Base-by-base conservation (phyloP, 768 basidiomycete genomes). In the Phaeotremella fagi region DNA sequence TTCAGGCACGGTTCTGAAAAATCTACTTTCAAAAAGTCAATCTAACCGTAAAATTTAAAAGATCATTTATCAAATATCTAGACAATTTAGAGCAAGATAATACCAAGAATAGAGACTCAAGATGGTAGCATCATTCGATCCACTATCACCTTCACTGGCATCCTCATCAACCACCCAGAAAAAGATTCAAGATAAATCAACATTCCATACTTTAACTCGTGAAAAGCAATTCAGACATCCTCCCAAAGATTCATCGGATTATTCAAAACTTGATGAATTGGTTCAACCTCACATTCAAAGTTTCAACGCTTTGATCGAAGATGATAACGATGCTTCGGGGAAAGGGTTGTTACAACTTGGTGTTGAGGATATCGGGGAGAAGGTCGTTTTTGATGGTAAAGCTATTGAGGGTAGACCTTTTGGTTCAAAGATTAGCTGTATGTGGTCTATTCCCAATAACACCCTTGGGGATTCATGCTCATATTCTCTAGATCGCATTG, bases 251-350 rank as follows among this genome's bases (percentile, higher is more conserved):
- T 82, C 82, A 20, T 81, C 86, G 22, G 82, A 84, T 12, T 83
- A 88, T 60, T 83, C 83, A 18, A 87, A 87, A 48, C 79, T 98
- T 55, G 89, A 95, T 63, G 88, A 94, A 75, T 88, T 97, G 65
- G 90, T 97, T 49, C 78, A 82, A 22, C 94, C 95, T 4, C 92
- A 97, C 72, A 82, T 98, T 57, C 87, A 97, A 73, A 90, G 88
- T 33, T 98, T 99, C 80, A 94, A 98, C 75, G 85, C 90, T 15
- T 81, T 99, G 24, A 92, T 97, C 73, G 92, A 97, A 67, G 90
- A 94, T 72, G 86, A 86, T n/a, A 72, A 87, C 63, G 84, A 84
- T 14, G n/a, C n/a, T n/a, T n/a, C n/a, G n/a, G 88, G 87, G 1
- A 80, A 80, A 28, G 95, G 95, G 0, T 74, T 98, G 9, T 71